Base-by-base conservation (phyloP, 768 basidiomycete species). In the Boletus coccyginus region DNA sequence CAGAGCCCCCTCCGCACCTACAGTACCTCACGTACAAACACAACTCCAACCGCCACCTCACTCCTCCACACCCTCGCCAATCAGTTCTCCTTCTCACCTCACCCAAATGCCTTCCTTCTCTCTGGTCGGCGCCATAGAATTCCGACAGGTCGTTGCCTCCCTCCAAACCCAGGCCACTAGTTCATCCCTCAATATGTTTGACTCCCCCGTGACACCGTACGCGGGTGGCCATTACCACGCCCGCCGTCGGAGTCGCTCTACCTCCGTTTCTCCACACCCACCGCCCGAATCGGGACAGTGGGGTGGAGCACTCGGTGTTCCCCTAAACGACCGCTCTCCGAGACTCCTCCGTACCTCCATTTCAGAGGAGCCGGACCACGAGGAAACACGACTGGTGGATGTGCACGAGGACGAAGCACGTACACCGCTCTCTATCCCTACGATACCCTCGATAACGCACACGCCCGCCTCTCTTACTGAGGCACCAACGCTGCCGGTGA, bases 101-200 rank as follows among this genome's bases (percentile, higher is more conserved):
- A 70, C 72, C 11, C 81, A 83, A 57, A 81, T 92, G 72, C 90
- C 89, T 3, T 91, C 89, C 0, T 93, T 93, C 64, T 98, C 96
- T 3, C 81, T 99, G 2, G 83, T 98, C 6, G 93, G 96, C 10
- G 97, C 97, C 0, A 82, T 99, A 43, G 97, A 99, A 71, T 99
- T 99, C 73, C 82, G 94, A 17, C 88, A 94, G 56, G 90, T 98
- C 24, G 88, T 99, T 21, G 80, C 88, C 12, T 86, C 88, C 0
- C 77, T 99, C 24, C 84, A 85, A 59, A 78, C 78, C 47, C 85
- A 94, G 64, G 86, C 87, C 11, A 79, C 83, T 3, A 76, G 77
- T 1, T 73, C 81, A 0, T 80, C 83, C 0, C 74, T 92, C 46
- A 78, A 71, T 56, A 75, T 84, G 5, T 92, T 92, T 60, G 88